A percentile compares a stretch with the other conserved stretches of the same genome.
phyloP scores from a whole-genome alignment of 345 rosid genomes.

The Jatropha curcas region DNA sequence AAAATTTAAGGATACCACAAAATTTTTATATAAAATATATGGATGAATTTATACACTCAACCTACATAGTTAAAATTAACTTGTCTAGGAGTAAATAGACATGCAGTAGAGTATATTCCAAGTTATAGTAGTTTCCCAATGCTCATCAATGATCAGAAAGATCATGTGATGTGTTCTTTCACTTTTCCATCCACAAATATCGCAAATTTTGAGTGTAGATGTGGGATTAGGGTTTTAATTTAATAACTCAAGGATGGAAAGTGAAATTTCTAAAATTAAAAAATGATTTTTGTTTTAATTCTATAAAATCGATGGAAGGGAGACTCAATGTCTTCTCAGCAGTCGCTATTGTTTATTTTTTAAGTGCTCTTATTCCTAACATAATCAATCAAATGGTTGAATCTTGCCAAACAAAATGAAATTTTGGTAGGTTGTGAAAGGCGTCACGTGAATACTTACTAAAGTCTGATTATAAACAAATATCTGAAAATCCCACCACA shows the following conservation, averaged over 20 bases:
- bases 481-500: no score
- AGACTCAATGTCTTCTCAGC: background rate
- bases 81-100: background rate
- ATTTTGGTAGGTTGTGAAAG: background rate
- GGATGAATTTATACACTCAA: no score
- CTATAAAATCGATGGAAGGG: no score
- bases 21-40: no score
- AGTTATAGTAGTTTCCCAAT: background rate
- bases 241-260: no score
- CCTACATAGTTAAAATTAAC: no score
- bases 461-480: background rate
- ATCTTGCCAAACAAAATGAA: background rate
- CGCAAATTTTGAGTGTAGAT: background rate
- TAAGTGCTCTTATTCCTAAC: conserved; percentile 4
- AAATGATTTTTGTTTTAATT: no score
- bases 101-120: background rate
- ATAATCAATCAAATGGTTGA: conserved; percentile 12
- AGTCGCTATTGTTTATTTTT: background rate
- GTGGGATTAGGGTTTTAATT: no score
- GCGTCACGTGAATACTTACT: no score
- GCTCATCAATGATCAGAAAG: background rate
- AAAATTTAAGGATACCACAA: no score
- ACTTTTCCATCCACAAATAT: background rate
- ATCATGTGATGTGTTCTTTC: background rate
- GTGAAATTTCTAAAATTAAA: no score